Base-by-base conservation (phyloP, 2,329 filamentous ascomycete species). In the Neocucurbitaria cava region DNA sequence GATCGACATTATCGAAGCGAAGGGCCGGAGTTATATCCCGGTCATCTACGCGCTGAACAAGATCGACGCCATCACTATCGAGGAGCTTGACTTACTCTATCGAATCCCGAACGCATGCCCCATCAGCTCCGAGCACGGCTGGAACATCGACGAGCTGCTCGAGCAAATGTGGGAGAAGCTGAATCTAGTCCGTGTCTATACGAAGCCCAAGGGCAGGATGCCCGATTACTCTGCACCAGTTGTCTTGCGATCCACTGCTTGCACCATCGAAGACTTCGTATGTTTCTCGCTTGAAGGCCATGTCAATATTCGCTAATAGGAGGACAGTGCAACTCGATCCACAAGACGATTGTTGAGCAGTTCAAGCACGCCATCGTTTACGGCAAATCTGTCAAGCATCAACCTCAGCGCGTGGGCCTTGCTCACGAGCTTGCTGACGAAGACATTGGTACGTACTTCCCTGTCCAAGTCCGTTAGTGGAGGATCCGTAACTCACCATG, bases 91-190 rank as follows among this genome's bases (percentile, higher is more conserved):
- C 78, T 81, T 99, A 57, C 83, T 99, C 24, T 98, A 99, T 79
- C 89, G 94, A 38, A 99, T 99, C 64, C 95, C 95, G 44, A 96
- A 98, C 74, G 92, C 95, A 13, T 95, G 95, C 55, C 95, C 95
- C 24, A 98, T 99, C 79, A 97, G 93, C 75, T 95, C 94, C 28
- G 95, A 99, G 79, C 81, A 82, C 73, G 95, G 95, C 52, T 99
- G 95, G 95, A 99, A 99, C 77, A 79, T 99, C 58, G 95, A 99
- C 74, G 95, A 99, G 81, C 81, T 99, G 62, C 85, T 99, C 82
- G 95, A 98, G 80, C 87, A 89, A 76, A 98, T 98, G 95, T 98
- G 95, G 95, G 93, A 97, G 52, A 96, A 96, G 78, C 85, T 99
- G 68, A 91, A 90, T 71, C 84, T 99, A 56, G 88, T 91, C 67